phyloP scores from a whole-genome alignment of 768 basidiomycete genomes.

The Rhodosporidiobolus odoratus region DNA sequence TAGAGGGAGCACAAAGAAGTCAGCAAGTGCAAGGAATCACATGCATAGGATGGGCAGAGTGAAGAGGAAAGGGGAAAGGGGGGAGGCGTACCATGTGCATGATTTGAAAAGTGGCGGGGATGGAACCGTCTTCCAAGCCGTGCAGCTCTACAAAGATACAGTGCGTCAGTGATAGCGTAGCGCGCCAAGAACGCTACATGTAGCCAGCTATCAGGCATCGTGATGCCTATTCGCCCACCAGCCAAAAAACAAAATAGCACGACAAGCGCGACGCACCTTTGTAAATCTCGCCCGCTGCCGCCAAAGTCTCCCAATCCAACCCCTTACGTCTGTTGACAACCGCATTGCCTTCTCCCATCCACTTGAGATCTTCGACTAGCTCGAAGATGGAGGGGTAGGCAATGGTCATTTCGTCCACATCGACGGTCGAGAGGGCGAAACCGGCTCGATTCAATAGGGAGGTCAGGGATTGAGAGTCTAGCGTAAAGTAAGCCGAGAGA shows the following conservation, averaged over 20 bases:
- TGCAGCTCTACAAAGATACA: conserved; percentile 63
- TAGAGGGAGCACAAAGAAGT: background rate
- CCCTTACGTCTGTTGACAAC: conserved; percentile 74
- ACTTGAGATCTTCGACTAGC: conserved; percentile 80
- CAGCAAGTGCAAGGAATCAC: too few relatives aligned
- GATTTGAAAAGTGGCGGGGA: conserved; percentile 93
- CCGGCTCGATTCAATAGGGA: conserved; percentile 88
- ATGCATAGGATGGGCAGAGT: background rate
- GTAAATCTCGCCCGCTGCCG: conserved; percentile 89
- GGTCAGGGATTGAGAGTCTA: conserved; percentile 88
- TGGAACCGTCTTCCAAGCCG: conserved; percentile 70
- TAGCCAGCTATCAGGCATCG: background rate
- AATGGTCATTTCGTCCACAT: conserved; percentile 85
- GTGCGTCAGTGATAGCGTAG: too few relatives aligned
- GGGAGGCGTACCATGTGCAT: conserved; percentile 71
- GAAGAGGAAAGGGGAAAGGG: background rate
- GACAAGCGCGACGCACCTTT: conserved; percentile 55
- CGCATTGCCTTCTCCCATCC: conserved; percentile 96
- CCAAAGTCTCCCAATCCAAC: conserved; percentile 73
- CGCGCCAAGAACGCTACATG: too few relatives aligned
- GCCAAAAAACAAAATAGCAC: background rate
- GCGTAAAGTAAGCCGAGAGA: background rate
- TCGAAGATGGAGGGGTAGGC: conserved; percentile 95
- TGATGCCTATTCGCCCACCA: background rate
- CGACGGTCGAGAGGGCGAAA: conserved; percentile 87